Evolutionary conservation across 345 rosid genomes (phyloP).

Genomic region (Moringa oleifera): DNA sequence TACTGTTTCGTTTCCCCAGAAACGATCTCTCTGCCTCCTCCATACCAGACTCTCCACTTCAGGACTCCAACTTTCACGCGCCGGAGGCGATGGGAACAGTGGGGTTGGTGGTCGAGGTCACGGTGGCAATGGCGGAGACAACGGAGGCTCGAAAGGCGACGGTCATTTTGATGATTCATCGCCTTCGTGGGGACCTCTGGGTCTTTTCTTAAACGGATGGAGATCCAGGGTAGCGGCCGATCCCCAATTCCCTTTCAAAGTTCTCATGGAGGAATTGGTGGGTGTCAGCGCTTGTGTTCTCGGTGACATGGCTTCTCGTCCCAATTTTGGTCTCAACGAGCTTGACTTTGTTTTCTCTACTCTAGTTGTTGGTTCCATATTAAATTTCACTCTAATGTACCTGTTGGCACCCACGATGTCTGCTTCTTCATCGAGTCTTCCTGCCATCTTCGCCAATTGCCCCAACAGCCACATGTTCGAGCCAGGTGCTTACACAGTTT

Average conservation of each 20-base stretch:
- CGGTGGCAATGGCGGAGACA: conserved; percentile 28
- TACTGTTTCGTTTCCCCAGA: conserved; percentile 21
- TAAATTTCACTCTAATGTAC: conserved; percentile 91
- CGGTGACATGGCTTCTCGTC: conserved; percentile 98
- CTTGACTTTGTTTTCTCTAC: conserved; percentile 95
- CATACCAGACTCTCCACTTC: conserved; percentile 13
- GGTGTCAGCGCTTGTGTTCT: conserved; percentile 83
- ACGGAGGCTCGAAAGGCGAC: conserved; percentile 15
- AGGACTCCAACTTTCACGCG: conserved; percentile 18
- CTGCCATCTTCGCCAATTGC: conserved; percentile 67
- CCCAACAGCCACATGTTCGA: conserved; percentile 94
- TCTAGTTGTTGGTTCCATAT: conserved; percentile 73
- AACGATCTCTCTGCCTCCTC: conserved; percentile 22
- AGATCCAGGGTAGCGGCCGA: conserved; percentile 88
- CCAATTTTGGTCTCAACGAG: conserved; percentile 91
- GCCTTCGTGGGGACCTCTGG: conserved; percentile 53
- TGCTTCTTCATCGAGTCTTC: conserved; percentile 40
- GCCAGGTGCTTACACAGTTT: conserved; percentile 48
- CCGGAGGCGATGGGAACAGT: conserved; percentile 38
- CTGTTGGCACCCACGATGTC: conserved; percentile 74
- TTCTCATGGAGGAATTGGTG: conserved; percentile 89
- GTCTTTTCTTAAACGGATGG: conserved; percentile 78
- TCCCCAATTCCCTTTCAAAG: conserved; percentile 92
- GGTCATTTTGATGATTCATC: neutral
- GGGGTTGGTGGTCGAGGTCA: conserved; percentile 32